Conservation (phyloP, 2,329 filamentous ascomycete genomes). For the Helicocarpus griseus region DNA sequence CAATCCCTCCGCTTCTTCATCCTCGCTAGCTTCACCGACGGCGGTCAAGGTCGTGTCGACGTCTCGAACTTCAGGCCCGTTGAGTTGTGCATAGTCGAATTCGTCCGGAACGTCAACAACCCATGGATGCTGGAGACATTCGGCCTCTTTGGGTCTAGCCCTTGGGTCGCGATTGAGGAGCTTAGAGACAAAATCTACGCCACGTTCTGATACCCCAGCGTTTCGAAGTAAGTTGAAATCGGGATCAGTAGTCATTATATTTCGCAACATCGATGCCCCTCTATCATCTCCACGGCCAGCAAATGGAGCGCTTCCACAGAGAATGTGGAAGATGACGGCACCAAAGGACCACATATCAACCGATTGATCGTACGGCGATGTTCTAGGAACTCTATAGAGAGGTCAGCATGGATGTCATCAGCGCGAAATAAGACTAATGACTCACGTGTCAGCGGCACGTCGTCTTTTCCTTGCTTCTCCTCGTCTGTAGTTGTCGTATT, state of each 20-base stretch:
- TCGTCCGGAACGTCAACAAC: conserved; percentile 46
- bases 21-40: conserved; percentile 30
- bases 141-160: conserved; percentile 60
- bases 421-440: conserved; percentile 9
- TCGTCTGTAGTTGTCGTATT: conserved; percentile 57
- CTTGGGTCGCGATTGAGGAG: conserved; percentile 78
- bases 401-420: conserved; percentile 12
- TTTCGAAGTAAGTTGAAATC: conserved; percentile 55
- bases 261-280: conserved; percentile 65
- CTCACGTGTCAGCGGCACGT: conserved; percentile 41
- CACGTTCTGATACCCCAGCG: conserved; percentile 47
- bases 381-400: conserved; percentile 33
- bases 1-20: conserved; percentile 33
- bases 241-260: conserved; percentile 71
- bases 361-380: conserved; percentile 71
- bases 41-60: conserved; percentile 37
- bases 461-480: conserved; percentile 54
- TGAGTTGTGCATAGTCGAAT: conserved; percentile 45
- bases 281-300: conserved; percentile 65
- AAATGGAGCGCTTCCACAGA: conserved; percentile 75
- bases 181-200: conserved; percentile 60
- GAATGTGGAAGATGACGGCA: conserved; percentile 77
- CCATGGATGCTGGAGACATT: conserved; percentile 68
- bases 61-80: conserved; percentile 43
- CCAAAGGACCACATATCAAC: conserved; percentile 96